Evolutionary conservation across 768 basidiomycete species (phyloP).

Genomic region (Trametes punicea): DNA sequence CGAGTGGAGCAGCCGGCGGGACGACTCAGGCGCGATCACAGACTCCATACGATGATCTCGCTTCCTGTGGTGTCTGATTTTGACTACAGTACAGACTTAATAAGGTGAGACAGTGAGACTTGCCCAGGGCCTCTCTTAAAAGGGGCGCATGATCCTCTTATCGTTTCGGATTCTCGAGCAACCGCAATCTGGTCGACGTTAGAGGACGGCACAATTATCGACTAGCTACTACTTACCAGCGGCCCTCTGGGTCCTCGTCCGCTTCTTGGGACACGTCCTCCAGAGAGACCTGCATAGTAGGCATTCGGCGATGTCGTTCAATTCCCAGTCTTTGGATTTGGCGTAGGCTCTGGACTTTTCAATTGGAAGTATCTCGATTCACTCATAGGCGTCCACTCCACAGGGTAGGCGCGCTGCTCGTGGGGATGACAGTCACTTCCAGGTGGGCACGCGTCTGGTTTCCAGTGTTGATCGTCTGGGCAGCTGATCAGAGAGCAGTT

Average conservation of each 20-base stretch:
- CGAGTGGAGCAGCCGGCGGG: too few relatives aligned
- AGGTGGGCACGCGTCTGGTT: neutral
- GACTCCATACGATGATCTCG: too few relatives aligned
- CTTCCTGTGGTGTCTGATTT: too few relatives aligned
- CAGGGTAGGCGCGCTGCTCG: neutral
- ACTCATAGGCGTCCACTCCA: neutral
- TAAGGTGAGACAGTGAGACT: too few relatives aligned
- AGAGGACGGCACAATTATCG: neutral
- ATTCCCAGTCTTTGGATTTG: neutral
- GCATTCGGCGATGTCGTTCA: neutral
- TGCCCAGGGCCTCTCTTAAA: neutral
- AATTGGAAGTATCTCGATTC: neutral
- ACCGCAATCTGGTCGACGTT: neutral
- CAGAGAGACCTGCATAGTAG: neutral
- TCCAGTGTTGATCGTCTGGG: neutral
- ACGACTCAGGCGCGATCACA: too few relatives aligned
- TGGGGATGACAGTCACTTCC: neutral
- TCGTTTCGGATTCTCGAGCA: neutral
- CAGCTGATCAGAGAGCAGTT: neutral
- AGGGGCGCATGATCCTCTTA: neutral
- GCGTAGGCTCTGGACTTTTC: neutral
- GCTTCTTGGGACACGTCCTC: neutral
- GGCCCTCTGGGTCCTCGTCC: neutral
- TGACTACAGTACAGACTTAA: too few relatives aligned
- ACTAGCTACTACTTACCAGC: neutral